Conservation (phyloP, 140 eudicot genomes). For the Senecio squalidus region DNA sequence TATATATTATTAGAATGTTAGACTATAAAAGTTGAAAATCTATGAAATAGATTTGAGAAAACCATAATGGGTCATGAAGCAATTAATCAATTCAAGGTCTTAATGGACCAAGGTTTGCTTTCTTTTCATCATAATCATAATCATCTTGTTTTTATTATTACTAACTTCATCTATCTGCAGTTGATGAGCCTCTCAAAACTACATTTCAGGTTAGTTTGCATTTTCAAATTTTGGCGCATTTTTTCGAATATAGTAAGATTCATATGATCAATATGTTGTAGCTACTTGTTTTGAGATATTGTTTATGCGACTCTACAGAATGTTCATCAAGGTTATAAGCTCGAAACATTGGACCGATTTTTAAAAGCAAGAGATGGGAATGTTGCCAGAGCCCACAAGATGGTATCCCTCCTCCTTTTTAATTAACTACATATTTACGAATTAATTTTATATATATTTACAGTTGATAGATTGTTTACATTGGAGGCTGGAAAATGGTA, state of each 20-base stretch:
- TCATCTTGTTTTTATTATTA: background rate
- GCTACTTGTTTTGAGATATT: too few relatives aligned
- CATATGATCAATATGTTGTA: too few relatives aligned
- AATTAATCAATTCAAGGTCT: constrained; percentile 42
- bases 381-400: constrained; percentile 61
- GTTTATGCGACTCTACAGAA: constrained; percentile 43
- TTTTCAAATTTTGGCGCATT: too few relatives aligned
- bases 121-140: background rate
- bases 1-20: too few relatives aligned
- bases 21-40: too few relatives aligned
- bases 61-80: constrained; percentile 42
- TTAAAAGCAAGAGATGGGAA: constrained; percentile 73
- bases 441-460: background rate
- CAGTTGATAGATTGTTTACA: constrained; percentile 67
- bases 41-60: constrained; percentile 1
- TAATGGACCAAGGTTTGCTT: constrained; percentile 61
- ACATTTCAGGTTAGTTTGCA: constrained; percentile 38
- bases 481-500: constrained; percentile 72
- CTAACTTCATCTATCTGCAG: constrained; percentile 14
- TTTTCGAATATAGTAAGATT: too few relatives aligned
- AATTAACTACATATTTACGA: background rate
- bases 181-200: constrained; percentile 43
- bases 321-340: constrained; percentile 73
- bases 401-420: constrained; percentile 39
- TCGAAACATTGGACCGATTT: constrained; percentile 54